Evolutionary conservation across 768 basidiomycete species (phyloP).

Genomic region (Trametes maxima): DNA sequence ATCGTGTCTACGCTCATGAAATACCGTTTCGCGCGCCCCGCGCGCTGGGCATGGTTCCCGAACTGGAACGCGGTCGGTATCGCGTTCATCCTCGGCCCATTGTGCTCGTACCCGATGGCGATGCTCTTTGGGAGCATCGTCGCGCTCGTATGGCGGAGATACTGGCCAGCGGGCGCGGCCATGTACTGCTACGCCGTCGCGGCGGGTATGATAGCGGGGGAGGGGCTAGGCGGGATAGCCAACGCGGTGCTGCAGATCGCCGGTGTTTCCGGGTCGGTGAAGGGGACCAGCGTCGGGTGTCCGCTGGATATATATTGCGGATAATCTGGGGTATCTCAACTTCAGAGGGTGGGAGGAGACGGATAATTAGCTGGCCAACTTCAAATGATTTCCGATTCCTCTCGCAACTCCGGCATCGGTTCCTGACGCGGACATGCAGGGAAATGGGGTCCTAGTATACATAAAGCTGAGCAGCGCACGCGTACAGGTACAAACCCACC

Average conservation of each 20-base stretch:
- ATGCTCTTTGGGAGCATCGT: conserved; percentile 26
- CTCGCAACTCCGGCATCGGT: no score
- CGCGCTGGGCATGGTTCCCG: conserved; percentile 22
- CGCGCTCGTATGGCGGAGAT: conserved; percentile 20
- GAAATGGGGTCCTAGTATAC: no score
- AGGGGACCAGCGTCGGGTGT: conserved; percentile 35
- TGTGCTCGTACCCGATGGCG: conserved; percentile 28
- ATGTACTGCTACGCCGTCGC: conserved; percentile 41
- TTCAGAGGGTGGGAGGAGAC: no score
- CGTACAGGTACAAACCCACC: neutral
- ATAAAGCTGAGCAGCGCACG: no score
- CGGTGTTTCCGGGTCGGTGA: conserved; percentile 30
- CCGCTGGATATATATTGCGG: conserved; percentile 35
- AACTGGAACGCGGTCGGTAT: conserved; percentile 30
- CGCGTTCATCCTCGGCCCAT: conserved; percentile 27
- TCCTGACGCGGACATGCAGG: neutral
- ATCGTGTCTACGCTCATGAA: conserved; percentile 21
- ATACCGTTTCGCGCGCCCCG: conserved; percentile 19
- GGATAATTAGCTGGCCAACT: no score
- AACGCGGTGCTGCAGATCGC: conserved; percentile 36
- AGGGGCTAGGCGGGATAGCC: conserved; percentile 41
- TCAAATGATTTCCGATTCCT: no score
- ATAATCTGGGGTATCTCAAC: neutral
- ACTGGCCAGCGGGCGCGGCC: conserved; percentile 12
- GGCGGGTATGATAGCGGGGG: conserved; percentile 44